phyloP scores from a whole-genome alignment of 345 rosid species.

The Combretum micranthum region DNA sequence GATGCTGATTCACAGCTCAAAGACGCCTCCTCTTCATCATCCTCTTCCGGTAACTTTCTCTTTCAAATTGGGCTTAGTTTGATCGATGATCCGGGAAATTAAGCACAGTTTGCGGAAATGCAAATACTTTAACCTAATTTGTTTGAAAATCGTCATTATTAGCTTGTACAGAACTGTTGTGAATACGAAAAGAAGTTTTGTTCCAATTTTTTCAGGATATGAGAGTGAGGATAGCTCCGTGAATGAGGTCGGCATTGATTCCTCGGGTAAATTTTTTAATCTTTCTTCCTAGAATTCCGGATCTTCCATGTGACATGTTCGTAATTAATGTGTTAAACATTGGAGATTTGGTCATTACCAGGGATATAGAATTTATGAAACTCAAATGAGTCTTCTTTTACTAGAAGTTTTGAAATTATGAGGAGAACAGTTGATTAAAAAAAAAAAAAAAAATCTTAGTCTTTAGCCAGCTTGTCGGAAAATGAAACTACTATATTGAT shows the following conservation, averaged over 20 bases:
- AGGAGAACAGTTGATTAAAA: too few relatives aligned
- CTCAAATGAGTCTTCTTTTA: too few relatives aligned
- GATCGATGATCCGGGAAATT: background rate
- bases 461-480: too few relatives aligned
- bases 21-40: conserved; percentile 10
- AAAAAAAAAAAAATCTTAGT: too few relatives aligned
- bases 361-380: too few relatives aligned
- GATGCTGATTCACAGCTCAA: conserved; percentile 22
- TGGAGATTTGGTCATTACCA: too few relatives aligned
- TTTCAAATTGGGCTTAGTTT: background rate
- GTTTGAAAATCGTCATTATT: background rate
- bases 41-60: conserved; percentile 52
- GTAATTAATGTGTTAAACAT: too few relatives aligned
- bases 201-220: conserved; percentile 35
- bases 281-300: background rate
- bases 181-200: background rate
- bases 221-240: conserved; percentile 55
- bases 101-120: background rate
- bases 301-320: background rate
- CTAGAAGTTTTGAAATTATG: too few relatives aligned
- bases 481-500: too few relatives aligned
- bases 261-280: conserved; percentile 27
- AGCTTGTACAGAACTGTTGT: too few relatives aligned
- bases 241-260: conserved; percentile 30
- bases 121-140: background rate